Base-by-base conservation (phyloP, 1,284 basidiomycete species). In the Schizophyllum amplum region DNA sequence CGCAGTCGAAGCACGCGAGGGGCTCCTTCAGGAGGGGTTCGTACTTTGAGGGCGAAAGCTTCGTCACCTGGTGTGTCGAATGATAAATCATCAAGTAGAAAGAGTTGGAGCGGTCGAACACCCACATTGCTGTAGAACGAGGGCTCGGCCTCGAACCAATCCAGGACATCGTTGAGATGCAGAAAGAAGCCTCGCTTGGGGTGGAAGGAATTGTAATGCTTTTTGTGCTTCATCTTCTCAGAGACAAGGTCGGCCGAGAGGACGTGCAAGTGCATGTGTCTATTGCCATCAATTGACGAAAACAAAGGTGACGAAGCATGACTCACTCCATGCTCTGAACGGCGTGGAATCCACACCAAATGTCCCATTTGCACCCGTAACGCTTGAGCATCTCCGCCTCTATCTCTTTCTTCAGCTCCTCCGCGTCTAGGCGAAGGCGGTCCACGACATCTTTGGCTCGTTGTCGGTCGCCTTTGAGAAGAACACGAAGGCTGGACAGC, bases 121-220 rank as follows among this genome's bases (percentile, higher is more conserved):
- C 77, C 54, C 62, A 86, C 86, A 57, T 71, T 72, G 24, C 69
- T 62, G 61, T 76, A 86, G 65, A 76, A 83, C 0, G 77, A 77
- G 13, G 77, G 71, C 47, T 74, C 82, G 5, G 79, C 75, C 42
- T 87, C 84, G 55, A 93, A 84, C 86, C 90, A 92, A 0, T 76
- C 74, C 47, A 90, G 71, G 4, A 97, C 86, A 4, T 91, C 83
- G 33, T 82, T 76, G 4, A 97, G 72, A 55, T 85, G 81, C 0
- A 98, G 66, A 69, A 97, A 98, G 73, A 94, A 98, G 0, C 92
- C 94, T 13, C 82, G 75, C 25, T 80, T 80, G 0, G 95, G 96
- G 64, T 91, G 85, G 73, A 98, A 99, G 1, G 92, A 93, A 68
- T 96, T 94, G 74, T 94, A 94, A 65, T 98, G 94, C 66, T 91